A percentile compares a stretch with the other conserved stretches of the same genome.
Conservation (phyloP, 768 basidiomycete species). For the Amanita exitialis region DNA sequence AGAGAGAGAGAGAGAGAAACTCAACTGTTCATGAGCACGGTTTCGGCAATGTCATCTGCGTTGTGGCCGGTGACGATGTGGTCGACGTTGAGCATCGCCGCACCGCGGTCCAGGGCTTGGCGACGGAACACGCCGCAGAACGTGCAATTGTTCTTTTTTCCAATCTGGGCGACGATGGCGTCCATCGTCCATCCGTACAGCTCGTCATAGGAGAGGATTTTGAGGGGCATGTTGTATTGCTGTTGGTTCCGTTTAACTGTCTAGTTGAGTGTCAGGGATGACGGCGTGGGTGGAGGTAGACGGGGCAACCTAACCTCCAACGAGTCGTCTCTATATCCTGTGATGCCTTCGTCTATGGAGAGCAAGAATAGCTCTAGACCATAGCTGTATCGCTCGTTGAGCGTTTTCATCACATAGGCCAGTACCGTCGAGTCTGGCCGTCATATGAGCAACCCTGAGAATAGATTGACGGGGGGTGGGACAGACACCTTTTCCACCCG, state of each 20-base stretch:
- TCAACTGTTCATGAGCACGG: conserved; percentile 94
- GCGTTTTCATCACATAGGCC: conserved; percentile 91
- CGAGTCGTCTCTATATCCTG: conserved; percentile 96
- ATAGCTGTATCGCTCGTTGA: conserved; percentile 92
- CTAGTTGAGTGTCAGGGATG: conserved; percentile 26
- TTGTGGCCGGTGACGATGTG: conserved; percentile 99
- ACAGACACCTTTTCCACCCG: conserved; percentile 84
- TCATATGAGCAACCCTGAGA: conserved; percentile 5
- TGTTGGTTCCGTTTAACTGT: conserved; percentile 96
- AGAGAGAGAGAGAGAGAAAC: conserved; percentile 20
- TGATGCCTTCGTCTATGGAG: conserved; percentile 98
- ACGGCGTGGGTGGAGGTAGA: conserved; percentile 4
- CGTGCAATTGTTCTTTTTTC: conserved; percentile 97
- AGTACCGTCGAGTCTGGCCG: conserved; percentile 91
- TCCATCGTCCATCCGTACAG: conserved; percentile 99
- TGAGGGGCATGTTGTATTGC: conserved; percentile 91
- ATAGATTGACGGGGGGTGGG: neutral
- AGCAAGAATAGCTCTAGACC: conserved; percentile 85
- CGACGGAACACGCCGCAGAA: conserved; percentile 98
- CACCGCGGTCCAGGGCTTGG: conserved; percentile 94
- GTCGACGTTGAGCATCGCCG: conserved; percentile 78
- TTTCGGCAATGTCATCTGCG: conserved; percentile 98
- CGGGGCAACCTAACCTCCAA: conserved; percentile 54
- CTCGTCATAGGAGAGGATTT: conserved; percentile 93
- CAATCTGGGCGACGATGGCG: conserved; percentile 86